Evolutionary conservation across 352 stramenopile species (phyloP).

Genomic region (Phytophthora brassicae): DNA sequence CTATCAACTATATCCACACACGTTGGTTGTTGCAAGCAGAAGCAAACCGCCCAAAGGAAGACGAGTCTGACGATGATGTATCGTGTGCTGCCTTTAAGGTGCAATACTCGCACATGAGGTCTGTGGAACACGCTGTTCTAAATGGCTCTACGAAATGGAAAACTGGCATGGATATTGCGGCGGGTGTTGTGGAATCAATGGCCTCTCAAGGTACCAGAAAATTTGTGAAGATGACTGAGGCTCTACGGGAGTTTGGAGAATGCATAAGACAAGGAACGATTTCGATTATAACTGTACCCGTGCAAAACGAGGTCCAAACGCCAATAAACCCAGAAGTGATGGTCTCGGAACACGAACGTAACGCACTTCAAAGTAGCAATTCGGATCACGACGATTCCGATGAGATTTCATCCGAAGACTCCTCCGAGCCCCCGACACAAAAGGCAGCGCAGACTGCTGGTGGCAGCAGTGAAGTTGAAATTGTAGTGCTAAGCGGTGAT

Average conservation of each 20-base stretch:
- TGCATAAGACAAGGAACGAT: neutral
- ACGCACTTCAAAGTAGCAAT: too few species aligned
- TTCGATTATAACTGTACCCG: too few species aligned
- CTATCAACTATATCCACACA: conserved; percentile 1
- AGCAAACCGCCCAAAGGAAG: neutral
- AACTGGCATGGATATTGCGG: conserved; percentile 6
- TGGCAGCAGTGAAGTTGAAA: too few species aligned
- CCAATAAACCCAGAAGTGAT: neutral
- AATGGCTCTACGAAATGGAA: conserved; percentile 9
- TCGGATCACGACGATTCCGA: too few species aligned
- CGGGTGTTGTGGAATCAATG: neutral
- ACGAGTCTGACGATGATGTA: conserved; percentile 1
- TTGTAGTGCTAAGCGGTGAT: too few species aligned
- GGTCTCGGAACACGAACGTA: neutral
- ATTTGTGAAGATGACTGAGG: neutral
- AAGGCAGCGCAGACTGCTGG: too few species aligned
- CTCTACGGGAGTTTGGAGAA: neutral
- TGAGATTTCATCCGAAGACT: too few species aligned
- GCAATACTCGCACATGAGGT: conserved; percentile 3
- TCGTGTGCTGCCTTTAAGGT: neutral
- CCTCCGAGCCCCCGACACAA: too few species aligned
- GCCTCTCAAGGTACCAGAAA: neutral
- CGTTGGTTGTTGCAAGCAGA: conserved; percentile 4
- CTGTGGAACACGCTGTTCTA: neutral
- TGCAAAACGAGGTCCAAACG: too few species aligned